A percentile compares a stretch with the other conserved stretches of the same genome.
Evolutionary conservation across 805 yeast genomes (phyloP).

Genomic region (Saccharomycopsis vini): DNA sequence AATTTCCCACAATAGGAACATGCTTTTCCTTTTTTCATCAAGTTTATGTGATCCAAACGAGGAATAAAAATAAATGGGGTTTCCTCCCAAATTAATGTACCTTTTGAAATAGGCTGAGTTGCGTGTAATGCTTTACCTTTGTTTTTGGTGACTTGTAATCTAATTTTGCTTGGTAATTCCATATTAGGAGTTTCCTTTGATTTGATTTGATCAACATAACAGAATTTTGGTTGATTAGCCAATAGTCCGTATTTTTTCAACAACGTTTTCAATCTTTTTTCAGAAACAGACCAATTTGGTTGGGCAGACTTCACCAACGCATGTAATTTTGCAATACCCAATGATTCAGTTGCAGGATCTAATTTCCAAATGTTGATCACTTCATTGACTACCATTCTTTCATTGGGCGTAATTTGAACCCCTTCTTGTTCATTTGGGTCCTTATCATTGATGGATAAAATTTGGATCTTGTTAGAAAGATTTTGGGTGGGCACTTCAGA

Average conservation of each 20-base stretch:
- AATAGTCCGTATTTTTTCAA: conserved; percentile 50
- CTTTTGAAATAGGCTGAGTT: conserved; percentile 35
- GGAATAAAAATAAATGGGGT: conserved; percentile 54
- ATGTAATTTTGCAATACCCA: conserved; percentile 47
- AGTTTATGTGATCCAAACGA: conserved; percentile 53
- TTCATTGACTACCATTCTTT: conserved; percentile 48
- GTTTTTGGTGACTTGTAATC: conserved; percentile 38
- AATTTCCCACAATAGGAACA: conserved; percentile 67
- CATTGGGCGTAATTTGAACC: conserved; percentile 37
- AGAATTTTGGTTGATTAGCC: conserved; percentile 33
- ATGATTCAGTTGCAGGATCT: conserved; percentile 52
- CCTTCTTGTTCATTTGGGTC: conserved; percentile 8
- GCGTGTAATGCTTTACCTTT: conserved; percentile 60
- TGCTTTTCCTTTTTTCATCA: conserved; percentile 53
- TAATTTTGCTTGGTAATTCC: conserved; percentile 31
- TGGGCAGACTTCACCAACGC: conserved; percentile 40
- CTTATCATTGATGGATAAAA: conserved; percentile 17
- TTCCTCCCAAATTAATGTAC: conserved; percentile 55
- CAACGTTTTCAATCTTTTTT: conserved; percentile 44
- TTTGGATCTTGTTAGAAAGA: conserved; percentile 11
- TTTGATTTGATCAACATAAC: conserved; percentile 45
- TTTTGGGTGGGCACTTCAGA: neutral
- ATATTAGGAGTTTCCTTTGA: conserved; percentile 41
- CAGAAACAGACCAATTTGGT: conserved; percentile 56
- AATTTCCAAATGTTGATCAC: conserved; percentile 61